Evolutionary conservation across 2,329 filamentous ascomycete genomes (phyloP).

Genomic region (Whalleya microplaca): DNA sequence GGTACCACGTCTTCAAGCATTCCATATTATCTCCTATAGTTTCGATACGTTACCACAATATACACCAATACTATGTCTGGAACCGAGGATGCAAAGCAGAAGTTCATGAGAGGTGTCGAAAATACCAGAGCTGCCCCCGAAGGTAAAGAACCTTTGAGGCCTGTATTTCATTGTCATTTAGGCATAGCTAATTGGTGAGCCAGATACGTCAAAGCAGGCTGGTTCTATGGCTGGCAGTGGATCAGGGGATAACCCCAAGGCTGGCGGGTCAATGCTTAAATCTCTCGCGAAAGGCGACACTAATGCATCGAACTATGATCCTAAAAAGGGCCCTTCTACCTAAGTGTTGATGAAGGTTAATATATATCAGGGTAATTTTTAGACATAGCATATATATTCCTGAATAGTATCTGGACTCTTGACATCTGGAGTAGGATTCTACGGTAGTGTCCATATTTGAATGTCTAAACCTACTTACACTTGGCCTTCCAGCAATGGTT

Average conservation of each 20-base stretch:
- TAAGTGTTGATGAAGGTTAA: not conserved
- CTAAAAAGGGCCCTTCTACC: slow-evolving; percentile 19
- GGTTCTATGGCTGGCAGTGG: slow-evolving; percentile 1
- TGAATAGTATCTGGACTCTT: no score
- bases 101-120: slow-evolving; percentile 22
- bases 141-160: not conserved
- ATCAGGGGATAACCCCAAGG: slow-evolving; percentile 22
- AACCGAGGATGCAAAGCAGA: slow-evolving; percentile 18
- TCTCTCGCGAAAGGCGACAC: slow-evolving; percentile 20
- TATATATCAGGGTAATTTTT: no score
- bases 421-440: no score
- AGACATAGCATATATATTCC: no score
- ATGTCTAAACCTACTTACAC: no score
- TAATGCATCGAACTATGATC: slow-evolving; percentile 17
- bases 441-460: no score
- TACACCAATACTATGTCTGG: slow-evolving; percentile 13
- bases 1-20: not conserved
- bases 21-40: no score
- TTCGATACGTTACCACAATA: not conserved
- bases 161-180: not conserved
- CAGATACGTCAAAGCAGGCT: slow-evolving; percentile 11
- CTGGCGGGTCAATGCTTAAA: slow-evolving; percentile 19
- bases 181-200: not conserved
- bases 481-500: no score
- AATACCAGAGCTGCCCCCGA: slow-evolving; percentile 16